Evolutionary conservation across 495 filamentous ascomycete genomes (phyloP).

Genomic region (Xylona heveae): DNA sequence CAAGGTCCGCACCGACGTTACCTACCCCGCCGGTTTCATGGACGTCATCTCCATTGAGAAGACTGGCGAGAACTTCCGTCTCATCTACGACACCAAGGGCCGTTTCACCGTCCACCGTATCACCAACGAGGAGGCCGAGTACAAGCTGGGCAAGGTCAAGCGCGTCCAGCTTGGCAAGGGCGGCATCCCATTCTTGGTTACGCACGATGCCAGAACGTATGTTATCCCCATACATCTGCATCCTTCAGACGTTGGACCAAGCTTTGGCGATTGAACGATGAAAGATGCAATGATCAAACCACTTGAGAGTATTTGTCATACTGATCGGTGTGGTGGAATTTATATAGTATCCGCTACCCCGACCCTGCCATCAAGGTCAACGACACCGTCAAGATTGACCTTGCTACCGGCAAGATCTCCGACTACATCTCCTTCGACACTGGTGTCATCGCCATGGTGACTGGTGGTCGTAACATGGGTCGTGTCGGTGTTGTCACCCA

Average conservation of each 20-base stretch:
- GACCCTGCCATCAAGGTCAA: conserved; percentile 97
- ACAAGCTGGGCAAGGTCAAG: conserved; percentile 99
- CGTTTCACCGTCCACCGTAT: conserved; percentile 99
- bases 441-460: conserved; percentile 91
- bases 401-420: conserved; percentile 85
- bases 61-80: conserved; percentile 98
- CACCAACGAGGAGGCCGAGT: conserved; percentile 89
- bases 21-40: conserved; percentile 97
- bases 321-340: conserved; percentile 17
- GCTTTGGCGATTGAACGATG: too few species aligned
- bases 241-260: conserved; percentile 99
- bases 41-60: conserved; percentile 98
- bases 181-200: conserved; percentile 99
- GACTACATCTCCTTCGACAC: conserved; percentile 97
- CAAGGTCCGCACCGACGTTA: conserved; percentile 97
- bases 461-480: conserved; percentile 98
- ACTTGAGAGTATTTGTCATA: conserved; percentile 9
- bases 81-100: conserved; percentile 99
- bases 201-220: conserved; percentile 99
- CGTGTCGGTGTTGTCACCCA: conserved; percentile 99
- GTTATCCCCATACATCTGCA: too few species aligned
- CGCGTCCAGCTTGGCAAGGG: conserved; percentile 95
- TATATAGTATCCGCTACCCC: conserved; percentile 84
- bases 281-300: conserved; percentile 11
- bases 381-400: conserved; percentile 98